Percentiles rank a stretch among this genome's conserved stretches.
Evolutionary conservation across 257 asterid species (phyloP).

Genomic region (Petrea volubilis): DNA sequence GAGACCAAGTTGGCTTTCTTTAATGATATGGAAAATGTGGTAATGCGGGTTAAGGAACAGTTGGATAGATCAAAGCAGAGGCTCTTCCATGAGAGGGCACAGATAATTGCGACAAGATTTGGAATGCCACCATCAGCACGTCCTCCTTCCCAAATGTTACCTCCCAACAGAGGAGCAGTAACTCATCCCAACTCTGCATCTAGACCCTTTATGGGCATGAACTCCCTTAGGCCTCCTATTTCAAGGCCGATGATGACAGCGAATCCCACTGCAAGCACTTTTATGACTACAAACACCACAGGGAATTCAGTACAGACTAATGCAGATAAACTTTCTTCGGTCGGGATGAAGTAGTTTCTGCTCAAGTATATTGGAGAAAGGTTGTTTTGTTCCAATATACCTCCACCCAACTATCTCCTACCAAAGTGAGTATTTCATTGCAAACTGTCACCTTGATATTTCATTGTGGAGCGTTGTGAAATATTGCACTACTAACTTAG

Average conservation of each 20-base stretch:
- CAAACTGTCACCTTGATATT: background rate
- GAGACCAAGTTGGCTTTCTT: slow-evolving; percentile 86
- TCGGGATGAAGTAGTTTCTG: slow-evolving; percentile 55
- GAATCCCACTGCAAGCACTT: slow-evolving; percentile 51
- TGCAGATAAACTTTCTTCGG: slow-evolving; percentile 57
- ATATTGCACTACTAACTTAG: background rate
- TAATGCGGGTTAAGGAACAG: slow-evolving; percentile 77
- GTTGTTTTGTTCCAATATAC: slow-evolving; percentile 20
- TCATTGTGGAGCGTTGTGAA: background rate
- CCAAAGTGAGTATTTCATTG: slow-evolving; percentile 41
- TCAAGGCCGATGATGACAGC: slow-evolving; percentile 63
- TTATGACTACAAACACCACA: slow-evolving; percentile 44
- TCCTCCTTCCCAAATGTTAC: slow-evolving; percentile 51
- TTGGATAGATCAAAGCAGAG: slow-evolving; percentile 85
- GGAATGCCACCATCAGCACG: slow-evolving; percentile 68
- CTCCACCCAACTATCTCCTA: slow-evolving; percentile 24
- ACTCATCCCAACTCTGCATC: slow-evolving; percentile 46
- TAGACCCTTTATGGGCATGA: slow-evolving; percentile 66
- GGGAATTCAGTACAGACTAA: slow-evolving; percentile 62
- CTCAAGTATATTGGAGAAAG: background rate
- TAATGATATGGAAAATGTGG: slow-evolving; percentile 77
- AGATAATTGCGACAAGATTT: slow-evolving; percentile 75
- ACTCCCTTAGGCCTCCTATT: slow-evolving; percentile 59
- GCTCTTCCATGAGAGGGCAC: slow-evolving; percentile 89
- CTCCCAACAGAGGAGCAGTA: slow-evolving; percentile 59